phyloP scores from a whole-genome alignment of 108 stramenopile species.

The Fistulifera solaris region DNA sequence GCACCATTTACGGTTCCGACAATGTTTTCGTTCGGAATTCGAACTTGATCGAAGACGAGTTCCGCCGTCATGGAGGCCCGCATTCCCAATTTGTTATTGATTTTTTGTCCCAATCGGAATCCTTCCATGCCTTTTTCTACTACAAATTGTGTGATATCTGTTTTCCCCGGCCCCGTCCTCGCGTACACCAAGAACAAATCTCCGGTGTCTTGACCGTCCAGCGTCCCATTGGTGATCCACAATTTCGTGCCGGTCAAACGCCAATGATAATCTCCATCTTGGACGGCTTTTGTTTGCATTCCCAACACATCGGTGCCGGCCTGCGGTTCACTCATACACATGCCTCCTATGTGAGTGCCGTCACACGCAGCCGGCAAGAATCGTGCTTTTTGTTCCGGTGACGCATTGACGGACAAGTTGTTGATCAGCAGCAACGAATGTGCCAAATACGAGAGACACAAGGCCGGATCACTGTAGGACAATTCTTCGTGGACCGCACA shows the following conservation, averaged over 20 bases:
- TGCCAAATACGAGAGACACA: constrained; percentile 94
- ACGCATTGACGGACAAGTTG: constrained; percentile 85
- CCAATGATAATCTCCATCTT: constrained; percentile 42
- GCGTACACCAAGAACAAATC: constrained; percentile 97
- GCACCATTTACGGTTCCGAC: constrained; percentile 90
- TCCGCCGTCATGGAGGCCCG: constrained; percentile 93
- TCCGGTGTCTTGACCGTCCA: constrained; percentile 78
- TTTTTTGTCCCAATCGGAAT: constrained; percentile 92
- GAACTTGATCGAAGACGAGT: constrained; percentile 94
- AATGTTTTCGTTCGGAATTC: constrained; percentile 71
- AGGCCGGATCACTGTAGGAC: constrained; percentile 92
- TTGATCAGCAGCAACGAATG: constrained; percentile 81
- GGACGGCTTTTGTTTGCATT: constrained; percentile 81
- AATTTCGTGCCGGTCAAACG: constrained; percentile 94
- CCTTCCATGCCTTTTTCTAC: constrained; percentile 95
- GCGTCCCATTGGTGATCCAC: constrained; percentile 99
- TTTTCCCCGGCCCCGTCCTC: constrained; percentile 64
- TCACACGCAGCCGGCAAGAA: constrained; percentile 78
- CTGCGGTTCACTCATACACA: constrained; percentile 98
- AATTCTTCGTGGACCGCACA: constrained; percentile 83
- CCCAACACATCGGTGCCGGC: constrained; percentile 98
- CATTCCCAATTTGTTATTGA: constrained; percentile 93
- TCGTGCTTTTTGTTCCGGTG: constrained; percentile 54
- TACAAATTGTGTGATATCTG: constrained; percentile 86
- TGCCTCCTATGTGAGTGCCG: constrained; percentile 87